Conservation (phyloP, 768 basidiomycete species). For the Pleurotus ostreatus region DNA sequence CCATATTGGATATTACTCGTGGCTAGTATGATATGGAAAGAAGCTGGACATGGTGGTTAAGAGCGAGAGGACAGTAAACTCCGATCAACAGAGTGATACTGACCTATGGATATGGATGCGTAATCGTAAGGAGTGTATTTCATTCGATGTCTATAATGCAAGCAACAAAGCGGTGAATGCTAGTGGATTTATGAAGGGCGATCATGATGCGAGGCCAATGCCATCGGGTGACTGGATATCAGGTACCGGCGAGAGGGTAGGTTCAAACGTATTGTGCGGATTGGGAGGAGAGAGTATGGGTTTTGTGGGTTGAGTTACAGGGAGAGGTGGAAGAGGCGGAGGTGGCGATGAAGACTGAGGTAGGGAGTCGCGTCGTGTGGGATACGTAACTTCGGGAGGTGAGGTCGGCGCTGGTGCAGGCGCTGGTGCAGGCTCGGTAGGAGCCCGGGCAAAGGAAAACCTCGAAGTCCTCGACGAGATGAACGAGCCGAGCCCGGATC, state of each 20-base stretch:
- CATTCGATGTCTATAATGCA: neutral
- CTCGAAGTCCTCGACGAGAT: conserved; percentile 36
- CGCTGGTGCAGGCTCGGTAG: neutral
- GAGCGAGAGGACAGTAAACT: no score
- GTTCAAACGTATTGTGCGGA: neutral
- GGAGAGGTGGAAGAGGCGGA: no score
- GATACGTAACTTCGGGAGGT: no score
- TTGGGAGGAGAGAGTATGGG: neutral
- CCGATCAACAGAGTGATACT: no score
- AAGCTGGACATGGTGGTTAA: no score
- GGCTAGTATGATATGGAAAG: no score
- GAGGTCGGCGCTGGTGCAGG: neutral
- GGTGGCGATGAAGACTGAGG: no score
- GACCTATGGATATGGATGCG: no score
- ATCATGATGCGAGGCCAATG: conserved; percentile 5
- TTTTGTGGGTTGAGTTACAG: neutral
- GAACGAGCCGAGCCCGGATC: conserved; percentile 45
- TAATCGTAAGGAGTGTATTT: neutral
- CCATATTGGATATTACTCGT: no score
- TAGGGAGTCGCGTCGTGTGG: no score
- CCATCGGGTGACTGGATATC: neutral
- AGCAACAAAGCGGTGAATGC: neutral
- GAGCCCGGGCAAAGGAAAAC: conserved; percentile 26
- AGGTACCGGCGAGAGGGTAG: neutral
- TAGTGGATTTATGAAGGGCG: neutral